Percentiles rank a stretch among this genome's conserved stretches.
Conservation (phyloP, 1,139 yeast species). For the Arxiozyma bovina region DNA sequence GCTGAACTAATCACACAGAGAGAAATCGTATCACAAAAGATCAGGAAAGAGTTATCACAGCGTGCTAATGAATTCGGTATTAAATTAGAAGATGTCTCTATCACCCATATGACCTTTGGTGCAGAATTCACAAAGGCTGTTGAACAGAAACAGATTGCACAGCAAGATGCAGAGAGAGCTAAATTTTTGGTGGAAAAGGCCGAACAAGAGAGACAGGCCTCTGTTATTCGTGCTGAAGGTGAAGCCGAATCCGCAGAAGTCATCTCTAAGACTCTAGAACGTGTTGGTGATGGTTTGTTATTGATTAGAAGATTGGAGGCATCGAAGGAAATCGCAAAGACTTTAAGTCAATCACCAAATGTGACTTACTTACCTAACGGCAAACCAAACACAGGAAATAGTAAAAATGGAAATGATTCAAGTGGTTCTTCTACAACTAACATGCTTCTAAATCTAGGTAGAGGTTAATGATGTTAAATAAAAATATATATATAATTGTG, state of each 20-base stretch:
- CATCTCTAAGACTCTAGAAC: conserved; percentile 84
- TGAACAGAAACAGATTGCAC: conserved; percentile 98
- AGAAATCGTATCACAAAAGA: conserved; percentile 85
- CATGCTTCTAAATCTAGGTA: conserved; percentile 40
- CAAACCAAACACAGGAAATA: conserved; percentile 9
- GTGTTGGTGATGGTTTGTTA: conserved; percentile 93
- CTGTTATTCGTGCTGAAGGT: conserved; percentile 72
- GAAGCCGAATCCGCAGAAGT: conserved; percentile 98
- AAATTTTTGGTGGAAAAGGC: conserved; percentile 91
- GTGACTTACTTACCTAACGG: conserved; percentile 80
- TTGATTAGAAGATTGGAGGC: conserved; percentile 95
- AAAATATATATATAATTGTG: background rate
- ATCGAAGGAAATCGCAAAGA: conserved; percentile 85
- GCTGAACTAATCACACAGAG: conserved; percentile 93
- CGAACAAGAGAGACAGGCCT: conserved; percentile 93
- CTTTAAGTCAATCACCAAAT: conserved; percentile 75
- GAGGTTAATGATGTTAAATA: conserved; percentile 4
- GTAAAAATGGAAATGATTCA: background rate
- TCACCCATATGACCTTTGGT: conserved; percentile 97
- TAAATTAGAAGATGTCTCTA: conserved; percentile 90
- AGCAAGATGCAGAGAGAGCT: conserved; percentile 98
- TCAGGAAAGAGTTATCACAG: conserved; percentile 80
- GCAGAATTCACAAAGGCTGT: conserved; percentile 96
- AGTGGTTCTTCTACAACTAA: conserved; percentile 18
- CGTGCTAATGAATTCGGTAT: conserved; percentile 82